Evolutionary conservation across 768 basidiomycete genomes (phyloP).

Genomic region (Boletus speciosus): DNA sequence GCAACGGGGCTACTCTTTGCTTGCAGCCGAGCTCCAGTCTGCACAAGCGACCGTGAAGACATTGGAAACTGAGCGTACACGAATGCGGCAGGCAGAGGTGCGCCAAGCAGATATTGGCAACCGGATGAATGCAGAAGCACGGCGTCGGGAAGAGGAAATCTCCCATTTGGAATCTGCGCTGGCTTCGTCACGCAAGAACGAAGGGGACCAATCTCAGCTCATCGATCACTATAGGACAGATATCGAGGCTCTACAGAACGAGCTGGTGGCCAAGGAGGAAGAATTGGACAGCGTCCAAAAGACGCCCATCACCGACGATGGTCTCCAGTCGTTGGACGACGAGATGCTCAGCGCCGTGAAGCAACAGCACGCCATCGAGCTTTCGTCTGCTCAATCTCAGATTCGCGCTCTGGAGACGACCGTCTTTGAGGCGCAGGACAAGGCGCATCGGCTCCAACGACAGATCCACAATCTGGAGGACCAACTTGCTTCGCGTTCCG

Average conservation of each 20-base stretch:
- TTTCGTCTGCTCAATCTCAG: slow-evolving; percentile 76
- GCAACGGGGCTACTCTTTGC: slow-evolving; percentile 56
- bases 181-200: slow-evolving; percentile 40
- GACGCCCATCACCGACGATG: slow-evolving; percentile 39
- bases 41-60: slow-evolving; percentile 51
- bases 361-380: slow-evolving; percentile 76
- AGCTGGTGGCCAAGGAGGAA: slow-evolving; percentile 59
- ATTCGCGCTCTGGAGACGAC: slow-evolving; percentile 73
- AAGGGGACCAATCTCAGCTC: slow-evolving; percentile 64
- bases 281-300: slow-evolving; percentile 57
- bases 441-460: slow-evolving; percentile 63
- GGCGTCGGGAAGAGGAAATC: slow-evolving; percentile 53
- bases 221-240: slow-evolving; percentile 64
- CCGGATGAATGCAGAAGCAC: slow-evolving; percentile 43
- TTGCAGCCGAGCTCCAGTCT: slow-evolving; percentile 60
- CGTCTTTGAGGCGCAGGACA: slow-evolving; percentile 70
- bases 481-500: slow-evolving; percentile 49
- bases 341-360: slow-evolving; percentile 67
- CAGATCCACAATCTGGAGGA: slow-evolving; percentile 65
- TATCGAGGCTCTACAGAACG: slow-evolving; percentile 63
- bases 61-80: slow-evolving; percentile 64
- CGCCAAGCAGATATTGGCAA: slow-evolving; percentile 58
- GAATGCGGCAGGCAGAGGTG: slow-evolving; percentile 52
- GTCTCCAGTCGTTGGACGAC: slow-evolving; percentile 58
- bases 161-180: slow-evolving; percentile 50